Evolutionary conservation across 208 protist genomes (phyloP).

Genomic region (Chromosphaera perkinsii): DNA sequence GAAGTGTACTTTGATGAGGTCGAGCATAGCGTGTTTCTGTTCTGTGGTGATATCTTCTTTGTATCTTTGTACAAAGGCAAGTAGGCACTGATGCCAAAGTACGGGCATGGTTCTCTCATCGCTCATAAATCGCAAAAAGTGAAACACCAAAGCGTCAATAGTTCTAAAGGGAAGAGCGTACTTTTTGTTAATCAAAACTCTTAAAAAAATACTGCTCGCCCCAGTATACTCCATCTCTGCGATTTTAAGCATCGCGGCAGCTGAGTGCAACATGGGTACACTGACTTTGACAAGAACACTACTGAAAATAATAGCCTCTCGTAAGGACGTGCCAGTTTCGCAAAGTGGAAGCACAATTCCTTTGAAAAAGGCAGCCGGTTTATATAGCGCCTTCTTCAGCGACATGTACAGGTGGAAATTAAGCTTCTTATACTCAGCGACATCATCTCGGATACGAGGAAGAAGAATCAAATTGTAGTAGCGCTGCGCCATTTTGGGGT

Average conservation of each 20-base stretch:
- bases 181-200: constrained; percentile 93
- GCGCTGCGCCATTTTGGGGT: constrained; percentile 86
- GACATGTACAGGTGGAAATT: constrained; percentile 96
- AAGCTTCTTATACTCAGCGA: constrained; percentile 72
- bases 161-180: constrained; percentile 90
- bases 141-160: constrained; percentile 83
- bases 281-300: constrained; percentile 80
- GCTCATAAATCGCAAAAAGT: constrained; percentile 80
- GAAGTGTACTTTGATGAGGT: background rate
- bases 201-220: constrained; percentile 82
- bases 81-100: constrained; percentile 91
- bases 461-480: constrained; percentile 94
- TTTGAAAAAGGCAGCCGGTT: constrained; percentile 97
- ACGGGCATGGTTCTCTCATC: constrained; percentile 77
- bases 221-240: constrained; percentile 77
- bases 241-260: constrained; percentile 85
- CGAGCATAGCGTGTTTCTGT: constrained; percentile 17
- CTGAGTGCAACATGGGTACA: constrained; percentile 71
- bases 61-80: constrained; percentile 75
- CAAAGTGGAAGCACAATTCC: constrained; percentile 94
- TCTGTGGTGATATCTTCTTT: constrained; percentile 20
- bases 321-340: constrained; percentile 74
- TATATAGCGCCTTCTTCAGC: constrained; percentile 93
- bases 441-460: constrained; percentile 79
- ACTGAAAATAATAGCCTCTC: constrained; percentile 85